Conservation (phyloP, 805 yeast species). For the Yamadazyma sp. region DNA sequence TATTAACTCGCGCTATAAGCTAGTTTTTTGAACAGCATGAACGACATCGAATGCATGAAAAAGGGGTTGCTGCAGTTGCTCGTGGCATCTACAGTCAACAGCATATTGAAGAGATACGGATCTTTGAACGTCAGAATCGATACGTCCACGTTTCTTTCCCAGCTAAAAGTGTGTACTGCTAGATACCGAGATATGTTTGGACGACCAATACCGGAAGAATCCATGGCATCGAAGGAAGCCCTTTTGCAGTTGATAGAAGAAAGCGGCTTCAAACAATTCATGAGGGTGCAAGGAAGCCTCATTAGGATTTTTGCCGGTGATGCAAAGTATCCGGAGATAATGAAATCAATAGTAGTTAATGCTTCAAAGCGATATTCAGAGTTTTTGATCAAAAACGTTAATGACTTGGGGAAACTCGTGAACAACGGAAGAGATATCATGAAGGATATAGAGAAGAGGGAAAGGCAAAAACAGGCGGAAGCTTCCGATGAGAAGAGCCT, state of each 20-base stretch:
- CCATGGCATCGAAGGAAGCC: slow-evolving; percentile 13
- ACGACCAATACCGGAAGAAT: slow-evolving; percentile 11
- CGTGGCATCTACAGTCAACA: slow-evolving; percentile 16
- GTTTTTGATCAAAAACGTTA: slow-evolving; percentile 22
- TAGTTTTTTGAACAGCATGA: too few relatives aligned
- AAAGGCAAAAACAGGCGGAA: slow-evolving; percentile 1
- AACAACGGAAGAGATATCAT: slow-evolving; percentile 1
- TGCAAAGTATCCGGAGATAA: slow-evolving; percentile 19
- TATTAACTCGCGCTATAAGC: too few relatives aligned
- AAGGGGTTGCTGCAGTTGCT: slow-evolving; percentile 15
- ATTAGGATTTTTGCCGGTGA: slow-evolving; percentile 23
- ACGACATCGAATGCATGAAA: slow-evolving; percentile 12
- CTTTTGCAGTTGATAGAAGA: slow-evolving; percentile 15
- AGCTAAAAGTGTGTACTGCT: slow-evolving; percentile 7
- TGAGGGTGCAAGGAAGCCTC: slow-evolving; percentile 19
- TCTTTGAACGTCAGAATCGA: slow-evolving; percentile 13
- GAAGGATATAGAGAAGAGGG: background rate
- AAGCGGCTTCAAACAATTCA: slow-evolving; percentile 21
- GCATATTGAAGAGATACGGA: slow-evolving; percentile 8
- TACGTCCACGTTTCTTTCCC: slow-evolving; percentile 10
- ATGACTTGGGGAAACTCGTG: slow-evolving; percentile 18
- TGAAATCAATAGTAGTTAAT: slow-evolving; percentile 24
- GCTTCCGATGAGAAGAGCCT: background rate
- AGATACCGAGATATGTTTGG: slow-evolving; percentile 14
- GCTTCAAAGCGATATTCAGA: slow-evolving; percentile 21